A percentile compares a stretch with the other conserved stretches of the same genome.
Conservation (phyloP, 140 eudicot species). For the Stevia rebaudiana region DNA sequence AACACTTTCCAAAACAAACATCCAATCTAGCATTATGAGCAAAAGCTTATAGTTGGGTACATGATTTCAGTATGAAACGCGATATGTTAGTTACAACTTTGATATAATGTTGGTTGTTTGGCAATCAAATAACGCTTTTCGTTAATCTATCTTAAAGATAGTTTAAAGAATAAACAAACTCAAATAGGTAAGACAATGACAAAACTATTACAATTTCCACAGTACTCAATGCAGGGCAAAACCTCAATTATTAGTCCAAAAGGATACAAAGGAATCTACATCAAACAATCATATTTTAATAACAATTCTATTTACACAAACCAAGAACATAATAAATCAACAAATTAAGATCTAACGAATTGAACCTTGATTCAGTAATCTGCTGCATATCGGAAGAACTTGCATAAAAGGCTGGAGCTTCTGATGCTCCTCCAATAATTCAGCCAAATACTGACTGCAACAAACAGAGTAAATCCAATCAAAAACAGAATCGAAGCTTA, state of each 20-base stretch:
- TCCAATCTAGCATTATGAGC: neutral
- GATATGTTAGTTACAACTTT: neutral
- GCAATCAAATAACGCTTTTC: neutral
- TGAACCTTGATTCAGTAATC: conserved; percentile 54
- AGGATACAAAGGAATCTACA: conserved; percentile 20
- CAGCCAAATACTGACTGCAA: conserved; percentile 79
- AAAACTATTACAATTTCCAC: neutral
- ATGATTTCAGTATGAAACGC: neutral
- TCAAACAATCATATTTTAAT: conserved; percentile 8
- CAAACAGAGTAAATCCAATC: neutral
- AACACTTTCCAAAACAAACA: neutral
- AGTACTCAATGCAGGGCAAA: conserved; percentile 1
- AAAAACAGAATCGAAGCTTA: neutral
- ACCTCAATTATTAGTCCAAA: conserved; percentile 23
- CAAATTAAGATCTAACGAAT: conserved; percentile 17
- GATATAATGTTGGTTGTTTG: conserved; percentile 8
- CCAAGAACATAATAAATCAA: neutral
- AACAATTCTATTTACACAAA: neutral
- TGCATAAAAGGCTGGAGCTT: conserved; percentile 96
- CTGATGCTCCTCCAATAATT: conserved; percentile 86
- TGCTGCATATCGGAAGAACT: conserved; percentile 81
- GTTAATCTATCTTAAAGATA: neutral
- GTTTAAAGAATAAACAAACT: neutral
- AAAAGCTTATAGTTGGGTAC: neutral
- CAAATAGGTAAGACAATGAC: conserved; percentile 4